Evolutionary conservation across 768 basidiomycete species (phyloP).

Genomic region (Ephemerocybe angulata): DNA sequence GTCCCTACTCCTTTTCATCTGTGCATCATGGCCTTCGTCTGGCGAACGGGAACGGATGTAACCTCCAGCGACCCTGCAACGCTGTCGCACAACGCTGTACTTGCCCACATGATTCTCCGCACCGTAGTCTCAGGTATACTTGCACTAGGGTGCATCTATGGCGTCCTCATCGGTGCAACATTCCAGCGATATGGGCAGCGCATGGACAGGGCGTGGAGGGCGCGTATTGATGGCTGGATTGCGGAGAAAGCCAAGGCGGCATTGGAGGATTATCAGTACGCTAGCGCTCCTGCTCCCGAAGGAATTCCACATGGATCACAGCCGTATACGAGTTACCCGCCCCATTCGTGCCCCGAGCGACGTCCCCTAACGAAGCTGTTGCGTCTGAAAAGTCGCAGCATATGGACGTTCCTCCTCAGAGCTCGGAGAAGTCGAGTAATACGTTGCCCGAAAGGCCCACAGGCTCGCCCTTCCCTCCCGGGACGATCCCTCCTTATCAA

Average conservation of each 20-base stretch:
- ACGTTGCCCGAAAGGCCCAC: too few species aligned
- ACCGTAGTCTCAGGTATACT: conserved; percentile 1
- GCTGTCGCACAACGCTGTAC: not conserved
- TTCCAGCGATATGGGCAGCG: conserved; percentile 31
- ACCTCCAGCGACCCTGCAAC: not conserved
- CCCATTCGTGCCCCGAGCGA: too few species aligned
- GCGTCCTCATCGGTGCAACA: not conserved
- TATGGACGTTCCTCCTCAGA: too few species aligned
- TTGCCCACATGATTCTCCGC: conserved; percentile 3
- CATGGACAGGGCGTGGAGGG: conserved; percentile 26
- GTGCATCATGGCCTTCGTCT: conserved; percentile 11
- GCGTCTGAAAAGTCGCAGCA: too few species aligned
- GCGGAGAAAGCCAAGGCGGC: not conserved
- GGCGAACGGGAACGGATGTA: conserved; percentile 1
- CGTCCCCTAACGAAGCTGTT: too few species aligned
- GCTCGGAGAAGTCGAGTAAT: too few species aligned
- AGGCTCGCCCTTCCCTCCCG: too few species aligned
- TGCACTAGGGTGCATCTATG: not conserved
- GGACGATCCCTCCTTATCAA: too few species aligned
- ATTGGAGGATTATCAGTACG: too few species aligned
- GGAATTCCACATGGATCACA: too few species aligned
- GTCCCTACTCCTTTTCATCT: conserved; percentile 5
- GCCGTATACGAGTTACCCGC: too few species aligned
- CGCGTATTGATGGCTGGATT: conserved; percentile 17
- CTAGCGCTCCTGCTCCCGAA: too few species aligned